Percentiles rank a stretch among this genome's conserved stretches.
Conservation (phyloP, 176 grass and related monocot species). For the Miscanthus lutarioriparius region DNA sequence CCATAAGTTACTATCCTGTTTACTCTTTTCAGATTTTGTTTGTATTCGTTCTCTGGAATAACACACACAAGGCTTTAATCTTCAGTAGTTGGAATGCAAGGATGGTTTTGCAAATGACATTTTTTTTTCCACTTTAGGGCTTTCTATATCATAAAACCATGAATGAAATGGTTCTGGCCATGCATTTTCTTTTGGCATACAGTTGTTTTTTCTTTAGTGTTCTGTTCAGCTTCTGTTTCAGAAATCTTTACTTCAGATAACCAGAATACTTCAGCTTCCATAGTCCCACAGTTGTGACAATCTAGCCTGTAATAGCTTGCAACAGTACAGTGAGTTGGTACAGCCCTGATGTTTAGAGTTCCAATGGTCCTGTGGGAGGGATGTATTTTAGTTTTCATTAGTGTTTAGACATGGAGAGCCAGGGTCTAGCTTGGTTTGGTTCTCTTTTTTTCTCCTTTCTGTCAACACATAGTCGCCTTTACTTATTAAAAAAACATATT, state of each 20-base stretch:
- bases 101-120: not conserved
- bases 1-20: not conserved
- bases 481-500: not conserved
- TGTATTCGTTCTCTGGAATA: not conserved
- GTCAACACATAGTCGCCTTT: not conserved
- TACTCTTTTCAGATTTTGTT: not conserved
- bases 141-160: not conserved
- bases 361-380: not conserved
- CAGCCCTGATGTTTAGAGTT: not conserved
- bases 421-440: not conserved
- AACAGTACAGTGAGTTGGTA: not conserved
- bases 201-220: not conserved
- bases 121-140: not conserved
- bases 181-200: not conserved
- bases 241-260: constrained; percentile 1
- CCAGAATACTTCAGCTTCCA: not conserved
- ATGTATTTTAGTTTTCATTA: not conserved
- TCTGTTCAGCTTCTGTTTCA: not conserved
- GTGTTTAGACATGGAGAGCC: not conserved
- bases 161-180: not conserved
- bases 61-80: not conserved
- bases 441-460: not conserved
- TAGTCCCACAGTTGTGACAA: not conserved
- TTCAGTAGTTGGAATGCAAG: not conserved
- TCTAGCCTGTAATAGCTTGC: not conserved